Evolutionary conservation across 352 stramenopile species (phyloP).

Genomic region (Globisporangium paddicum): DNA sequence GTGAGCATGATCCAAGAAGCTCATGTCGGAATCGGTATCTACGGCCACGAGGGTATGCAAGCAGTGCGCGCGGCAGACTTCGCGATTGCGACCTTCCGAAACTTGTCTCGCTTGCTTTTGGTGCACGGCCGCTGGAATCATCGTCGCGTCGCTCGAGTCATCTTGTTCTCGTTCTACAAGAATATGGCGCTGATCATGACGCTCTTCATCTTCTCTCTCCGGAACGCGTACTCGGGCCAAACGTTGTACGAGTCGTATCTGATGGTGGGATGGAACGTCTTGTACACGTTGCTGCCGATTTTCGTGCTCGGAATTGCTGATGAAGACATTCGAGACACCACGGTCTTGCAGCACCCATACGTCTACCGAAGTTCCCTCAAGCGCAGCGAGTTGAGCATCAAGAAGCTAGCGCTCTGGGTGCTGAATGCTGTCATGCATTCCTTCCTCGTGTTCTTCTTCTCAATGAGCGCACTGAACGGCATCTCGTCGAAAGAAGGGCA

Average conservation of each 20-base stretch:
- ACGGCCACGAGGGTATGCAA: conserved; percentile 95
- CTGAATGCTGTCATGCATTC: conserved; percentile 73
- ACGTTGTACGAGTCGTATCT: conserved; percentile 85
- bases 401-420: conserved; percentile 58
- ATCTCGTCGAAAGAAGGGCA: conserved; percentile 37
- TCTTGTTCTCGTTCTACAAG: conserved; percentile 89
- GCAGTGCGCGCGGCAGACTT: conserved; percentile 82
- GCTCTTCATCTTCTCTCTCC: conserved; percentile 84
- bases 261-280: conserved; percentile 94
- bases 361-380: conserved; percentile 73
- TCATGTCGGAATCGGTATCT: conserved; percentile 98
- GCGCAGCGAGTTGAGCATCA: conserved; percentile 57
- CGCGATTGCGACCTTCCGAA: conserved; percentile 76
- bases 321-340: conserved; percentile 73
- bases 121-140: conserved; percentile 87
- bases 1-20: conserved; percentile 99
- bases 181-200: conserved; percentile 94
- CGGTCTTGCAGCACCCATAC: conserved; percentile 72
- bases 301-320: conserved; percentile 82
- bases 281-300: conserved; percentile 94
- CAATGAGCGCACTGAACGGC: conserved; percentile 32
- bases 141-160: conserved; percentile 68
- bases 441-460: conserved; percentile 66
- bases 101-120: conserved; percentile 72
- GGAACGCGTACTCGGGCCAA: conserved; percentile 91